Evolutionary conservation across 805 yeast genomes (phyloP).

Genomic region (Candida ulmi): DNA sequence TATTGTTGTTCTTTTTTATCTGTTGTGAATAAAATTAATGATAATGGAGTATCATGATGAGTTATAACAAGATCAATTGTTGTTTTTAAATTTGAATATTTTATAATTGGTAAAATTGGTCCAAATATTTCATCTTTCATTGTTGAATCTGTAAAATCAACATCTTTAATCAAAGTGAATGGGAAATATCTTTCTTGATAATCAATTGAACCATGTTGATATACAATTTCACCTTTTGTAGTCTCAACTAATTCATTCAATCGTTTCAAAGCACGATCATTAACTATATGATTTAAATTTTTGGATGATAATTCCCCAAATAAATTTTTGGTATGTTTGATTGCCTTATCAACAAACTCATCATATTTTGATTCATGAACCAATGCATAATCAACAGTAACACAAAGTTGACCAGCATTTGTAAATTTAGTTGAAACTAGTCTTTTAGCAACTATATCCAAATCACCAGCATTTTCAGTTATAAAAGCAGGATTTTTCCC

Average conservation of each 20-base stretch:
- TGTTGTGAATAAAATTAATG: conserved; percentile 62
- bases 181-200: conserved; percentile 44
- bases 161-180: conserved; percentile 70
- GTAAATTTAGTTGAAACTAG: conserved; percentile 71
- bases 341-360: conserved; percentile 39
- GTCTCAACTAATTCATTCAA: conserved; percentile 35
- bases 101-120: conserved; percentile 74
- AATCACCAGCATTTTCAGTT: conserved; percentile 41
- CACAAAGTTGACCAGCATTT: conserved; percentile 89
- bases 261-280: conserved; percentile 45
- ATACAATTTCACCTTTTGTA: conserved; percentile 41
- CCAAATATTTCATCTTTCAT: conserved; percentile 82
- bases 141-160: conserved; percentile 57
- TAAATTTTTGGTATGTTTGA: conserved; percentile 37
- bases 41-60: conserved; percentile 72
- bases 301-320: conserved; percentile 34
- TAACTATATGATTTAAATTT: conserved; percentile 52
- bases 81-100: conserved; percentile 39
- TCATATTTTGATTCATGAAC: conserved; percentile 56
- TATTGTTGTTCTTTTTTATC: conserved; percentile 40
- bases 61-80: conserved; percentile 38
- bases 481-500: conserved; percentile 88
- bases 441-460: conserved; percentile 50
- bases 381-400: conserved; percentile 78
- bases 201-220: conserved; percentile 30